Evolutionary conservation across 2,329 filamentous ascomycete genomes (phyloP).

Genomic region (Coniochaeta hoffmannii): DNA sequence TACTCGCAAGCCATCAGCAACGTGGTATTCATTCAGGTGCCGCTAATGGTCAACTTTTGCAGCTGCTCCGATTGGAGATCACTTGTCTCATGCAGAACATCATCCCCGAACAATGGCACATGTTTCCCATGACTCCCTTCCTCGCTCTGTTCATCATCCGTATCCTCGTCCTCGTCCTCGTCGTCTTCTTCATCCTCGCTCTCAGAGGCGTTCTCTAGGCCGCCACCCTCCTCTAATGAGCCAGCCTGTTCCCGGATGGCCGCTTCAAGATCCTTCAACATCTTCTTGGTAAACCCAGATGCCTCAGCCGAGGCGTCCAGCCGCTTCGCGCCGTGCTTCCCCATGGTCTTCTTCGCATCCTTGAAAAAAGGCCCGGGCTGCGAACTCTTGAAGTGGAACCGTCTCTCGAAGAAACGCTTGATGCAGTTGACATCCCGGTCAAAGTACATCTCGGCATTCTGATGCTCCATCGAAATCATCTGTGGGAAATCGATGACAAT

Average conservation of each 20-base stretch:
- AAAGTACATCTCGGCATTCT: slow-evolving; percentile 95
- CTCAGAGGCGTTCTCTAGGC: slow-evolving; percentile 6
- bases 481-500: slow-evolving; percentile 97
- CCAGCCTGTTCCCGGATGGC: slow-evolving; percentile 77
- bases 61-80: background rate
- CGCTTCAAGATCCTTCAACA: slow-evolving; percentile 85
- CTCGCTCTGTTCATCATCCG: slow-evolving; percentile 16
- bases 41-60: background rate
- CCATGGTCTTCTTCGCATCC: slow-evolving; percentile 69
- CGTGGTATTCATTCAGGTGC: background rate
- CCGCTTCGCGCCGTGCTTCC: slow-evolving; percentile 56
- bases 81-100: background rate
- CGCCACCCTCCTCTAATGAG: slow-evolving; percentile 25
- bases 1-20: background rate
- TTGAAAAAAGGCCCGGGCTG: slow-evolving; percentile 78
- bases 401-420: slow-evolving; percentile 84
- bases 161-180: slow-evolving; percentile 20
- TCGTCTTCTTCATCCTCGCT: slow-evolving; percentile 23
- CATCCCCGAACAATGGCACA: background rate
- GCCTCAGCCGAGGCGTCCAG: slow-evolving; percentile 86
- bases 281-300: slow-evolving; percentile 93
- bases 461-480: slow-evolving; percentile 92
- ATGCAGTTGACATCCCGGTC: slow-evolving; percentile 93
- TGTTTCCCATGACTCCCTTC: slow-evolving; percentile 5
- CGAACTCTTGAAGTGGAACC: slow-evolving; percentile 81